phyloP scores from a whole-genome alignment of 805 yeast genomes.

The Tanozyma kutaoensis region DNA sequence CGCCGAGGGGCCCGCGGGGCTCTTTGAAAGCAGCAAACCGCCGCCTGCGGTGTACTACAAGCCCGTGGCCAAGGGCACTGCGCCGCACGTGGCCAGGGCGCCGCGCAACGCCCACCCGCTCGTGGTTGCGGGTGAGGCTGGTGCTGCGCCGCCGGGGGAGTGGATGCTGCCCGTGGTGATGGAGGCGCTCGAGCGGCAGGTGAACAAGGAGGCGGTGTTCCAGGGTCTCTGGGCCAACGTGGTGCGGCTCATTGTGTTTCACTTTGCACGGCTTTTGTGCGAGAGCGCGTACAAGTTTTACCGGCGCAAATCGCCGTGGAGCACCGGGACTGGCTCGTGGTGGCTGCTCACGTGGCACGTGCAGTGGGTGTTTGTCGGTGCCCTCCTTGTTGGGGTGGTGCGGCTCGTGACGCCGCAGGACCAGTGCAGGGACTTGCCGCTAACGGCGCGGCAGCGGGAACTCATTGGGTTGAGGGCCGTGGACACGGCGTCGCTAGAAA shows the following conservation, averaged over 20 bases:
- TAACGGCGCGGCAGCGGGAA: slow-evolving; percentile 30
- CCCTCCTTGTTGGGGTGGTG: slow-evolving; percentile 13
- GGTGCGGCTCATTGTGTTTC: slow-evolving; percentile 13
- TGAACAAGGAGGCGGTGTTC: slow-evolving; percentile 24
- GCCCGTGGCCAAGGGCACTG: too few species aligned
- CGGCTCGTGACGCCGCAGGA: slow-evolving; percentile 28
- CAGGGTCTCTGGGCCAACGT: slow-evolving; percentile 16
- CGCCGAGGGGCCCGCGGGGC: too few species aligned
- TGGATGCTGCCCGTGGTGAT: not conserved
- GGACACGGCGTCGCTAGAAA: too few species aligned
- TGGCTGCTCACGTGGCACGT: slow-evolving; percentile 1
- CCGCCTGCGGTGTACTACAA: too few species aligned
- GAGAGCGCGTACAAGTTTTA: slow-evolving; percentile 3
- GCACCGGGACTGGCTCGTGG: not conserved
- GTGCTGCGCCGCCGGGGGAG: not conserved
- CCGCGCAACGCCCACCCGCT: too few species aligned
- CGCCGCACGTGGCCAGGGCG: too few species aligned
- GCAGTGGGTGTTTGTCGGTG: slow-evolving; percentile 10
- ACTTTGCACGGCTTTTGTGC: slow-evolving; percentile 8
- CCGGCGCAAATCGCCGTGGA: not conserved
- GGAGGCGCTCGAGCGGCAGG: slow-evolving; percentile 2
- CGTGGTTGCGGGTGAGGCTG: too few species aligned
- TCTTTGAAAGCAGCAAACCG: too few species aligned
- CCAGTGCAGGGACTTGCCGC: slow-evolving; percentile 37
- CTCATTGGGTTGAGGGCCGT: slow-evolving; percentile 27